These are phyloP conservation scores for Leishmania lainsoni DNA, from an alignment of 208 protist genomes.

Conservation along the genomic window DNA sequence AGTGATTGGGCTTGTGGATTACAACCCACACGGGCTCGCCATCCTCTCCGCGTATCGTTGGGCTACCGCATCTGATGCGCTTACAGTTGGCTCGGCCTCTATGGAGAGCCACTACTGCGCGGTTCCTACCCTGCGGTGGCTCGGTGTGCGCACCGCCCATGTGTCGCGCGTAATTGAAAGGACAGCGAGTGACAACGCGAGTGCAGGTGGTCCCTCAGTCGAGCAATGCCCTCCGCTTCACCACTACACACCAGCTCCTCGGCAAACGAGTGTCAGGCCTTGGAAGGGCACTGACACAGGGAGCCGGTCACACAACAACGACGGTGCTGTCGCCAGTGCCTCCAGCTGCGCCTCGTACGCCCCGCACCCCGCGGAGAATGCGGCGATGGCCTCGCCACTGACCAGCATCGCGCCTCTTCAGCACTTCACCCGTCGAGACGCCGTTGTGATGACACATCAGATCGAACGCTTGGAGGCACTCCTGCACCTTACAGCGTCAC, in stretches of 20 bases:
- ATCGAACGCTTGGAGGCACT: constrained; percentile 12
- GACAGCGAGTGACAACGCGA: not conserved
- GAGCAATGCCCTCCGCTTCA: not conserved
- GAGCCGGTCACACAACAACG: not conserved
- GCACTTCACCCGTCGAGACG: constrained; percentile 58
- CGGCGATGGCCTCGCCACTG: not conserved
- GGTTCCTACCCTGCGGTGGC: constrained; percentile 48
- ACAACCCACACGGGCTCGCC: constrained; percentile 78
- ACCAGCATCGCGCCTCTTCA: constrained; percentile 21
- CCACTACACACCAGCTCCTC: constrained; percentile 2
- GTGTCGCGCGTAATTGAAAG: not conserved
- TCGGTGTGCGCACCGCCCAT: constrained; percentile 41
- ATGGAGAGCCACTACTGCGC: constrained; percentile 30
- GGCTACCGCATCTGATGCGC: constrained; percentile 10
- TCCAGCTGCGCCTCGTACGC: not conserved
- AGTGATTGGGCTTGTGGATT: constrained; percentile 78
- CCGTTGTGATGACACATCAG: constrained; percentile 43
- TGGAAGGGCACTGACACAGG: not conserved
- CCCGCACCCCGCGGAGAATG: not conserved
- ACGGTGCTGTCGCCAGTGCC: not conserved
- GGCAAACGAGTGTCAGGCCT: not conserved
- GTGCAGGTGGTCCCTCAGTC: not conserved
- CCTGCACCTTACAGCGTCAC: not conserved
- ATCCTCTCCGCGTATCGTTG: constrained; percentile 81
- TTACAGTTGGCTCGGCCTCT: not conserved